Evolutionary conservation across 2,329 filamentous ascomycete genomes (phyloP).

Genomic region (Colletotrichum liaoningense): DNA sequence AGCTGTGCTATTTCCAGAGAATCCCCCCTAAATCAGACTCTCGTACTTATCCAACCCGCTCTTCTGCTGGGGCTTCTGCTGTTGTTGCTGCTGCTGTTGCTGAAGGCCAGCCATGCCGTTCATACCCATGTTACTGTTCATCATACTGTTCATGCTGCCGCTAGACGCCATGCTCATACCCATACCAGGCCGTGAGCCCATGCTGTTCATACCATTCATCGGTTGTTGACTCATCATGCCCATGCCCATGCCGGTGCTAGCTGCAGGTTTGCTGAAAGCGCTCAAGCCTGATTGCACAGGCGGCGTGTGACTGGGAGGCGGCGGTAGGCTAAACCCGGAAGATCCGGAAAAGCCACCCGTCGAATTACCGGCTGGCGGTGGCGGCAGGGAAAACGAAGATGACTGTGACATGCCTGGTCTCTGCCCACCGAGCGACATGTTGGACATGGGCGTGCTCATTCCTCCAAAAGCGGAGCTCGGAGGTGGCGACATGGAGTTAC

Average conservation of each 20-base stretch:
- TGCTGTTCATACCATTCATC: slow-evolving; percentile 27
- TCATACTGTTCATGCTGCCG: slow-evolving; percentile 43
- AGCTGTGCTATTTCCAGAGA: slow-evolving; percentile 10
- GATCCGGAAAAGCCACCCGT: slow-evolving; percentile 39
- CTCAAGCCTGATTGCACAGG: slow-evolving; percentile 39
- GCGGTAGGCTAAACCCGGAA: slow-evolving; percentile 59
- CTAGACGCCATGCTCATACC: slow-evolving; percentile 43
- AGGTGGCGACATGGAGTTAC: slow-evolving; percentile 37
- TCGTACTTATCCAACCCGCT: slow-evolving; percentile 75
- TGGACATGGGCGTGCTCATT: slow-evolving; percentile 58
- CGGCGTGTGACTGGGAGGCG: slow-evolving; percentile 53
- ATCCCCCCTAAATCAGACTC: slow-evolving; percentile 65
- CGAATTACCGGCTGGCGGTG: slow-evolving; percentile 56
- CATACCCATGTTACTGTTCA: slow-evolving; percentile 40
- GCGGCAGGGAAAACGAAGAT: slow-evolving; percentile 69
- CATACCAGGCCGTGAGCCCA: slow-evolving; percentile 36
- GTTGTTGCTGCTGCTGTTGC: slow-evolving; percentile 38
- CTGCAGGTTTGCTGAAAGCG: slow-evolving; percentile 34
- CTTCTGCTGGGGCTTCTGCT: slow-evolving; percentile 50
- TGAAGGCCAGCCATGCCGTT: slow-evolving; percentile 38
- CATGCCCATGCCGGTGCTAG: slow-evolving; percentile 34
- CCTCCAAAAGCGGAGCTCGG: slow-evolving; percentile 48
- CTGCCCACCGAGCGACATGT: slow-evolving; percentile 59
- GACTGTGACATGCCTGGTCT: slow-evolving; percentile 49
- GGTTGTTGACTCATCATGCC: slow-evolving; percentile 31